Evolutionary conservation across 306 rosid species (phyloP), one percentile per base, ranked within the genome.

Genomic region (Gillenia trifoliata): DNA sequence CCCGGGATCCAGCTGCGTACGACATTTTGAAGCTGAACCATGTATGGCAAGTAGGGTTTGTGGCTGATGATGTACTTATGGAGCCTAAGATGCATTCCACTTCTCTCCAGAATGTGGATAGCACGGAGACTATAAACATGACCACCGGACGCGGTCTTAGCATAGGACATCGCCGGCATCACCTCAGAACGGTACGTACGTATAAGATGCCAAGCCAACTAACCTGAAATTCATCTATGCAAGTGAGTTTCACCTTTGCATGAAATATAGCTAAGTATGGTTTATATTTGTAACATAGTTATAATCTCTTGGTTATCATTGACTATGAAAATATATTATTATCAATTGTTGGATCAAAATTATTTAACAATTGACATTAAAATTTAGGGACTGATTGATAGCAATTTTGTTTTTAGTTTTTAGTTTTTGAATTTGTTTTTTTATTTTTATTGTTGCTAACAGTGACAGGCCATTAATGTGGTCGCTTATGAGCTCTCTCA

Each of bases 1-100:
- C 86, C 55, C 9, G 50, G 6, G 66, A 17, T 72, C 2, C 0
- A 38, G 0, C 0, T 0, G 67, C 11, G 0, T 91, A 87, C 34
- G 16, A 90, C 26, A 55, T 73, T 8, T 6, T 78, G 0, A 79
- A 1, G 83, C 25, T 93, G 66, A 79, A 83, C 69, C 92, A 89
- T 74, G 96, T 91, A 55, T 93, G 98, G 98, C 98, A 91, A 75
- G 83, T 86, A 69, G 97, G 97, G 5, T 2, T 31, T 2, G n/a
- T 0, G 0, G 80, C 76, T 34, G 63, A 47, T 0, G 76, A 17
- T 3, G 64, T 2, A 7, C 31, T 4, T 12, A 11, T 71, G 55
- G 67, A 50, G 80, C 96, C 97, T 0, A 22, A 4, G 52, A 6
- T 0, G 25, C 98, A 93, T 57, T 78, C 79, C 1, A 64, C 64